A percentile compares a stretch with the other conserved stretches of the same genome.
These are phyloP conservation scores for Phalaenopsis aphrodite DNA, from an alignment of 106 monocot species.

Conservation along the genomic window DNA sequence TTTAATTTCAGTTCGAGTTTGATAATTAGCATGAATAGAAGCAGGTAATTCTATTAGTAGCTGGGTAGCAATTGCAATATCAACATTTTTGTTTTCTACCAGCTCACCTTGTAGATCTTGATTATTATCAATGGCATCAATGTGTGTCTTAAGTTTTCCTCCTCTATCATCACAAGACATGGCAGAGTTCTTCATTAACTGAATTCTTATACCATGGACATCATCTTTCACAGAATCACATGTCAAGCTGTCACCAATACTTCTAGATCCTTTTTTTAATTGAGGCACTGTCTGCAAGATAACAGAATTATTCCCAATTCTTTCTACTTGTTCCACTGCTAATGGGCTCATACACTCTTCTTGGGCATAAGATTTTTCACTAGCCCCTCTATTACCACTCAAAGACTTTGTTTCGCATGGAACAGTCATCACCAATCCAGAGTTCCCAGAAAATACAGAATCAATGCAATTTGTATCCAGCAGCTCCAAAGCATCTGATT, in stretches of 20 bases:
- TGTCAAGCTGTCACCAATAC: slow-evolving; percentile 4
- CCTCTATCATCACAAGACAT: slow-evolving; percentile 1
- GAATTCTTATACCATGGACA: background rate
- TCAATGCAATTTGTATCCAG: slow-evolving; percentile 19
- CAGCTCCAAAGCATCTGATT: slow-evolving; percentile 11
- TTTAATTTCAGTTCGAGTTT: background rate
- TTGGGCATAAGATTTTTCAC: background rate
- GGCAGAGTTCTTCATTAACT: slow-evolving; percentile 1
- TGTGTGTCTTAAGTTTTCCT: slow-evolving; percentile 9
- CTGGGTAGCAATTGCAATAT: background rate
- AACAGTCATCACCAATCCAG: slow-evolving; percentile 44
- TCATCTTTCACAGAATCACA: slow-evolving; percentile 6
- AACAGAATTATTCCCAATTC: slow-evolving; percentile 3
- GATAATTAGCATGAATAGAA: slow-evolving; percentile 10
- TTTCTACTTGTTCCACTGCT: slow-evolving; percentile 8
- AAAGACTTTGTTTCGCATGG: slow-evolving; percentile 34
- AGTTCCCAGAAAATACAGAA: slow-evolving; percentile 23
- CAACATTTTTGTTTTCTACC: slow-evolving; percentile 8
- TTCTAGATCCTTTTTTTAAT: slow-evolving; percentile 7
- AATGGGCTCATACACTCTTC: slow-evolving; percentile 15
- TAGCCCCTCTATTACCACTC: slow-evolving; percentile 12
- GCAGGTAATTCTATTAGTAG: background rate
- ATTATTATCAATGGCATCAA: slow-evolving; percentile 18
- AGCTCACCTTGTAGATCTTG: slow-evolving; percentile 9
- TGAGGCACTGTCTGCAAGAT: slow-evolving; percentile 4